phyloP scores from a whole-genome alignment of 148 eudicot species.

The Nepenthes mirabilis region DNA sequence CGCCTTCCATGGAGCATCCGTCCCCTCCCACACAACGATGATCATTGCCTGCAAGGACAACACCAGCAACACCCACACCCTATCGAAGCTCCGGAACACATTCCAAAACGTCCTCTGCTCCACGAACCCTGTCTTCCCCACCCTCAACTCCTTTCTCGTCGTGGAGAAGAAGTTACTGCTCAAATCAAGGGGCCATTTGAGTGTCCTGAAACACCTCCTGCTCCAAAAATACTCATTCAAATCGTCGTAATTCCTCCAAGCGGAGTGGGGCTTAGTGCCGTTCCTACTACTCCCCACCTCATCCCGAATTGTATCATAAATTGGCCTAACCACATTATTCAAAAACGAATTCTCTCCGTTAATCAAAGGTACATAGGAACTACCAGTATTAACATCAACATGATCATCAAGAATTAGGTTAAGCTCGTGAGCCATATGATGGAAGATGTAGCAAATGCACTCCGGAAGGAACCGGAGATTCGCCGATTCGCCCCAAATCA shows the following conservation, averaged over 20 bases:
- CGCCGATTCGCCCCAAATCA: conserved; percentile 85
- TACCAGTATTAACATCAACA: conserved; percentile 42
- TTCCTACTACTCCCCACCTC: conserved; percentile 59
- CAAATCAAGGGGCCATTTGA: conserved; percentile 76
- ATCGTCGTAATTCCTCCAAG: conserved; percentile 96
- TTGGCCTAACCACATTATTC: conserved; percentile 37
- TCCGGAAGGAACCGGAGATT: conserved; percentile 73
- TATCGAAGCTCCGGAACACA: conserved; percentile 77
- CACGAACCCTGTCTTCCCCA: conserved; percentile 89
- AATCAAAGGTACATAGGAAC: conserved; percentile 33
- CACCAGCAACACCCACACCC: conserved; percentile 72
- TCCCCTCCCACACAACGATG: conserved; percentile 49
- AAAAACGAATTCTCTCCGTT: conserved; percentile 44
- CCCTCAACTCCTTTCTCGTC: conserved; percentile 21
- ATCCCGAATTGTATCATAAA: conserved; percentile 32
- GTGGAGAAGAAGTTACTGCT: conserved; percentile 30
- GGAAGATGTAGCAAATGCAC: conserved; percentile 73
- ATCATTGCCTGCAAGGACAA: conserved; percentile 63
- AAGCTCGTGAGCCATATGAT: conserved; percentile 63
- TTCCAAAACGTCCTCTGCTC: conserved; percentile 97
- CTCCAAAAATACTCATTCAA: conserved; percentile 92
- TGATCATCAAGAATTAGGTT: conserved; percentile 42
- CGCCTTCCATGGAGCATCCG: conserved; percentile 40
- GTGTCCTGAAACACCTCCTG: conserved; percentile 49
- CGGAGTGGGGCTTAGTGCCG: conserved; percentile 79